Conservation (phyloP, 2,329 filamentous ascomycete species). For the Torrubiella hemipterigena region DNA sequence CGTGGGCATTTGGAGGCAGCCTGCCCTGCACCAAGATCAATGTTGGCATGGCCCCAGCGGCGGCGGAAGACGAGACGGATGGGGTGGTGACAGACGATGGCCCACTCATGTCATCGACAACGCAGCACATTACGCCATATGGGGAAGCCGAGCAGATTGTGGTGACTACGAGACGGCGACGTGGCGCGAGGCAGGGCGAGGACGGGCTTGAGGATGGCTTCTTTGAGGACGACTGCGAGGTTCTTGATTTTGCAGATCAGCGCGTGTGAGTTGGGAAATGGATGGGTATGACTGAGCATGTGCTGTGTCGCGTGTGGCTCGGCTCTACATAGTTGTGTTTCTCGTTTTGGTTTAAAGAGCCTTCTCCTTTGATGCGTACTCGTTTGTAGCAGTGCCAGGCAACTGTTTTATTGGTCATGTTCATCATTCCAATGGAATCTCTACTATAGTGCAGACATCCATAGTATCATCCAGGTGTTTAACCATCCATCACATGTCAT, state of each 20-base stretch:
- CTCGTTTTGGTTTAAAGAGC: background rate
- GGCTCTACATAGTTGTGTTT: no score
- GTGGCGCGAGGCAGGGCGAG: constrained; percentile 33
- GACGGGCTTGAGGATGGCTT: constrained; percentile 59
- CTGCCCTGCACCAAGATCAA: constrained; percentile 40
- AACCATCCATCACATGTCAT: no score
- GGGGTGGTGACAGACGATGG: constrained; percentile 40
- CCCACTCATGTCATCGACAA: constrained; percentile 49
- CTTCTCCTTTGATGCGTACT: no score
- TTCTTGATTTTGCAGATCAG: constrained; percentile 75
- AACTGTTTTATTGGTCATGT: no score
- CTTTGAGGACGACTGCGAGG: constrained; percentile 87
- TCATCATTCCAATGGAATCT: no score
- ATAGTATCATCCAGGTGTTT: no score
- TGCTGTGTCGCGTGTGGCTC: no score
- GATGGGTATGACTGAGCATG: no score
- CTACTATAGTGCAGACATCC: no score
- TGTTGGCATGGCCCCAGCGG: constrained; percentile 28
- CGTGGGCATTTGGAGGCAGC: constrained; percentile 50
- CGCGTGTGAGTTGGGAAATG: constrained; percentile 47
- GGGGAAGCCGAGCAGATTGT: constrained; percentile 66
- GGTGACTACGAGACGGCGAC: constrained; percentile 65
- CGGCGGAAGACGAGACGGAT: constrained; percentile 42
- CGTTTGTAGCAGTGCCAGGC: no score
- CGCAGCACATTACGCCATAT: constrained; percentile 49